These are phyloP conservation scores for Monosporascus ibericus DNA, from an alignment of 2,329 filamentous ascomycete genomes.

Conservation along the genomic window DNA sequence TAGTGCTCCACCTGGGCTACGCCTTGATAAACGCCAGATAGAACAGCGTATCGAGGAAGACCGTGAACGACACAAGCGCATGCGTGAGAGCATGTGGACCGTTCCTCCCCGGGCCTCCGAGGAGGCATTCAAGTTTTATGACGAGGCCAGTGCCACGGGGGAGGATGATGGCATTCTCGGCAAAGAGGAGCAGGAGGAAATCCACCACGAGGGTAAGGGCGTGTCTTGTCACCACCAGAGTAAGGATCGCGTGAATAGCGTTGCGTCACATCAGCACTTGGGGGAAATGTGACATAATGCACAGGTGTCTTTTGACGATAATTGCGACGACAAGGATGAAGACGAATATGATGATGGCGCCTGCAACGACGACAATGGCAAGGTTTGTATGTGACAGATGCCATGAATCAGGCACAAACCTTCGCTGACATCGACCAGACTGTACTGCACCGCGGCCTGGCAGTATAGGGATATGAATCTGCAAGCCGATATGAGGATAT, in stretches of 20 bases:
- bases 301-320: not conserved
- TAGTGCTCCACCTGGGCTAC: constrained; percentile 20
- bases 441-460: too few relatives aligned
- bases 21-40: constrained; percentile 77
- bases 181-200: constrained; percentile 62
- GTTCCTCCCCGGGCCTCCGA: constrained; percentile 59
- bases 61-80: constrained; percentile 84
- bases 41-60: constrained; percentile 98
- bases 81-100: constrained; percentile 91
- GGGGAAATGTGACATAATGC: not conserved
- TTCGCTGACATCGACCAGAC: too few relatives aligned
- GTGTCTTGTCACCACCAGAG: constrained; percentile 10
- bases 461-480: too few relatives aligned
- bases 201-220: constrained; percentile 6
- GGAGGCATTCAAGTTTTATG: constrained; percentile 79
- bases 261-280: constrained; percentile 9
- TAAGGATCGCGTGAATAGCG: constrained; percentile 6
- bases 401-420: too few relatives aligned
- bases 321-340: not conserved
- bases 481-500: too few relatives aligned
- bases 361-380: too few relatives aligned
- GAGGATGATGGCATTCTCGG: constrained; percentile 79
- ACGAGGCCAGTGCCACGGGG: constrained; percentile 78
- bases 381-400: too few relatives aligned
- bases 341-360: too few relatives aligned